Evolutionary conservation across 2,329 filamentous ascomycete species (phyloP).

Genomic region (Aspergillus neotritici): DNA sequence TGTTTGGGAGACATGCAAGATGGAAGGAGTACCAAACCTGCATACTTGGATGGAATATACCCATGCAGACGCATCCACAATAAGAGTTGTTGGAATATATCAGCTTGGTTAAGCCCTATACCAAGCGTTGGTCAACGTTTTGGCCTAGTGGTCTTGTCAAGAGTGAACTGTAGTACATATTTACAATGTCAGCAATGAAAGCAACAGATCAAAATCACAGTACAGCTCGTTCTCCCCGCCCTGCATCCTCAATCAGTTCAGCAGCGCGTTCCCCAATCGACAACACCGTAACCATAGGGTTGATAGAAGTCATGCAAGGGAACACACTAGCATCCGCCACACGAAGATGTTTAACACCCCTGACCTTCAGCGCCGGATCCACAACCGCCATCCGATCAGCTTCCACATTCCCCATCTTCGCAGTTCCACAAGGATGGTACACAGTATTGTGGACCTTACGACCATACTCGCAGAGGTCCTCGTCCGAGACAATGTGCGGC

Average conservation of each 20-base stretch:
- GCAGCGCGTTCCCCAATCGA: constrained; percentile 77
- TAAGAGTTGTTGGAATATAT: too few species aligned
- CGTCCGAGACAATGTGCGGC: constrained; percentile 66
- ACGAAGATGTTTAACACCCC: constrained; percentile 65
- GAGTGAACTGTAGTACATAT: too few species aligned
- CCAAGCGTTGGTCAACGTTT: too few species aligned
- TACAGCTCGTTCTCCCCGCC: constrained; percentile 41
- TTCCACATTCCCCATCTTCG: constrained; percentile 75
- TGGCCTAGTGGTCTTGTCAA: too few species aligned
- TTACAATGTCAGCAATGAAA: too few species aligned
- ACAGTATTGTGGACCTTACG: constrained; percentile 78
- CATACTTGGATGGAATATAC: too few species aligned
- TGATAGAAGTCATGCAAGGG: constrained; percentile 78
- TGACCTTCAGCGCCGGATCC: constrained; percentile 66
- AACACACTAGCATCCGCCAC: constrained; percentile 86
- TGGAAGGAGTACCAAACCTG: too few species aligned
- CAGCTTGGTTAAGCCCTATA: too few species aligned
- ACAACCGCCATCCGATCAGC: constrained; percentile 71
- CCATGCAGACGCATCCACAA: too few species aligned
- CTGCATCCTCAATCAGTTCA: constrained; percentile 69
- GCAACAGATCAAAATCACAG: too few species aligned
- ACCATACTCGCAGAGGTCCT: constrained; percentile 75
- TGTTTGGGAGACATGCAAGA: too few species aligned
- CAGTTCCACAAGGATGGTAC: constrained; percentile 83
- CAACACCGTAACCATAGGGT: constrained; percentile 86